Conservation (phyloP, 164 flowering plant species). For the Houttuynia cordata region DNA sequence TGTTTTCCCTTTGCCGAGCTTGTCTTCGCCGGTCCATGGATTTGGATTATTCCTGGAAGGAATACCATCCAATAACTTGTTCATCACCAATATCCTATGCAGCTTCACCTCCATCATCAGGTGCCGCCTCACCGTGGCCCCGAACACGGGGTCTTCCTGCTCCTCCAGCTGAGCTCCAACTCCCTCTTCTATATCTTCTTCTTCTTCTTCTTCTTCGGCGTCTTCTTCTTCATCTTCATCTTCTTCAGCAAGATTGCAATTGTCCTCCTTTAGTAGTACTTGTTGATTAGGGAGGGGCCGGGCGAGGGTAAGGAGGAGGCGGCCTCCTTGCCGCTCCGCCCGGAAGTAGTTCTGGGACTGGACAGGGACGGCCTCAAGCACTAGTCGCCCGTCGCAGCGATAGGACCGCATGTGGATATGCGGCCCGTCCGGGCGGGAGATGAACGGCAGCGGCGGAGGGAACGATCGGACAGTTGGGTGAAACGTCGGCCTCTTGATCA, state of each 20-base stretch:
- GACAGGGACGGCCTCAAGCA: constrained; percentile 56
- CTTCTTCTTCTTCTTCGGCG: constrained; percentile 1
- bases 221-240: not conserved
- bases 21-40: not conserved
- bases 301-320: constrained; percentile 35
- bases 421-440: constrained; percentile 28
- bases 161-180: not conserved
- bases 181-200: not conserved
- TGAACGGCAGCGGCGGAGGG: constrained; percentile 68
- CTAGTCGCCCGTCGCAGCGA: constrained; percentile 51
- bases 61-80: constrained; percentile 20
- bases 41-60: constrained; percentile 8
- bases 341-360: constrained; percentile 30
- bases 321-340: constrained; percentile 50
- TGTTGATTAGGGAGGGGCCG: not conserved
- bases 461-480: constrained; percentile 17
- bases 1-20: constrained; percentile 3
- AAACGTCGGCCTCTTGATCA: not conserved
- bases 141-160: not conserved
- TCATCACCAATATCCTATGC: constrained; percentile 26
- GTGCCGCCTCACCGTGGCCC: not conserved
- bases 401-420: constrained; percentile 37
- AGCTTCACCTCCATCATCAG: constrained; percentile 4
- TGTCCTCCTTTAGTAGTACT: not conserved
- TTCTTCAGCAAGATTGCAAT: not conserved